A percentile compares a stretch with the other conserved stretches of the same genome.
Evolutionary conservation across 768 basidiomycete species (phyloP).

Genomic region (Collybia nuda): DNA sequence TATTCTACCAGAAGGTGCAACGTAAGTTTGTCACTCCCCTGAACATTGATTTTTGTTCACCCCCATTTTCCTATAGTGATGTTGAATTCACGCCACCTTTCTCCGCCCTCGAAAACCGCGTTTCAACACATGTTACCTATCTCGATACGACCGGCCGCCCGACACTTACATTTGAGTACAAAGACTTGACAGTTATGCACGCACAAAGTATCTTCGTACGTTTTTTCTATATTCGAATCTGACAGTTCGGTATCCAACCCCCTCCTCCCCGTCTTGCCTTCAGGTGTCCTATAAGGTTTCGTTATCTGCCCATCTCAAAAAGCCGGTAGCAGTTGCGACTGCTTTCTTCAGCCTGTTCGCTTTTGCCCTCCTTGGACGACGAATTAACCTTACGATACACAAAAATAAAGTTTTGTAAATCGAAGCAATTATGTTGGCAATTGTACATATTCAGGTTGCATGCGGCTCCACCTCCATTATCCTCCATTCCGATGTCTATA

Average conservation of each 20-base stretch:
- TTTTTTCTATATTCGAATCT: slow-evolving; percentile 12
- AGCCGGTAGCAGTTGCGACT: slow-evolving; percentile 75
- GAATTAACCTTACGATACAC: slow-evolving; percentile 49
- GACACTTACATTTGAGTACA: slow-evolving; percentile 69
- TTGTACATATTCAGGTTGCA: slow-evolving; percentile 7
- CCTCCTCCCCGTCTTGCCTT: background rate
- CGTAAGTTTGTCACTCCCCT: slow-evolving; percentile 50
- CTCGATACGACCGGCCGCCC: slow-evolving; percentile 92
- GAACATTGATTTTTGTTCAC: background rate
- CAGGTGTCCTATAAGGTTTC: slow-evolving; percentile 91
- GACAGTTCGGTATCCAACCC: background rate
- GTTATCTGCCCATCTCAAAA: slow-evolving; percentile 77
- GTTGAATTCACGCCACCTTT: slow-evolving; percentile 79
- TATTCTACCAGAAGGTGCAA: slow-evolving; percentile 93
- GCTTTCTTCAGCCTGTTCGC: slow-evolving; percentile 71
- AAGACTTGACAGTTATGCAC: slow-evolving; percentile 77
- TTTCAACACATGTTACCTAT: slow-evolving; percentile 80
- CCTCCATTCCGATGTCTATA: background rate
- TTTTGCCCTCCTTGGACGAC: slow-evolving; percentile 39
- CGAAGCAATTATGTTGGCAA: slow-evolving; percentile 8
- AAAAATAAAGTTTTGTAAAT: slow-evolving; percentile 37
- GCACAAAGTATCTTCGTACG: slow-evolving; percentile 80
- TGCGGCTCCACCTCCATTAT: background rate
- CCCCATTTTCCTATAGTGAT: slow-evolving; percentile 49
- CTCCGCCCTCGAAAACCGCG: slow-evolving; percentile 57